These are phyloP conservation scores for Cutaneotrichosporon mucoides DNA, from an alignment of 1,284 basidiomycete genomes.

Conservation along the genomic window DNA sequence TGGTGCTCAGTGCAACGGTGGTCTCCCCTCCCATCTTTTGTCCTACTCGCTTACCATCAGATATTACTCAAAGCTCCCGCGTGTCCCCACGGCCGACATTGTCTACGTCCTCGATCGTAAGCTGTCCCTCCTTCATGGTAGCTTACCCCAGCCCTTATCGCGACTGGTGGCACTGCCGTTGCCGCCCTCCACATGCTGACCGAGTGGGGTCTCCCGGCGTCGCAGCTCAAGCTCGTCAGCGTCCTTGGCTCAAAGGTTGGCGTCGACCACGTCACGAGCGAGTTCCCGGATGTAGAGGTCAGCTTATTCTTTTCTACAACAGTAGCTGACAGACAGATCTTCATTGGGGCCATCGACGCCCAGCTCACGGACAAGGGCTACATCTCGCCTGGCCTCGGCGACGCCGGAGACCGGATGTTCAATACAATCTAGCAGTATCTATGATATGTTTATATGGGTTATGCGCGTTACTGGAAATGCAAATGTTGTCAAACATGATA, in stretches of 20 bases:
- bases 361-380: conserved; percentile 67
- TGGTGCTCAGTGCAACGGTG: too few relatives aligned
- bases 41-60: conserved; percentile 11
- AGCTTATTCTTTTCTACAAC: conserved; percentile 8
- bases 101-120: conserved; percentile 76
- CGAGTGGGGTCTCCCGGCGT: conserved; percentile 72
- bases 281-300: conserved; percentile 78
- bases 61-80: conserved; percentile 91
- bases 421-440: conserved; percentile 8
- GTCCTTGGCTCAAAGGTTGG: conserved; percentile 76
- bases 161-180: conserved; percentile 87
- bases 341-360: conserved; percentile 74
- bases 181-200: conserved; percentile 78
- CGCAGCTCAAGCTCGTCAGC: conserved; percentile 73
- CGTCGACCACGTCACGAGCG: conserved; percentile 60
- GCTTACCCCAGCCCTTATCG: conserved; percentile 61
- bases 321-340: conserved; percentile 57
- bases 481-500: too few relatives aligned
- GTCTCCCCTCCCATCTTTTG: too few relatives aligned
- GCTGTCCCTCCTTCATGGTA: background rate
- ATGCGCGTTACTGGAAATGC: background rate
- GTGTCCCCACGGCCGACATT: conserved; percentile 68
- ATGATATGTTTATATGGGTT: background rate
- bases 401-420: conserved; percentile 55
- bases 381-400: conserved; percentile 81